These are phyloP conservation scores for Tilletia walkeri DNA, from an alignment of 1,284 basidiomycete genomes.

Conservation along the genomic window DNA sequence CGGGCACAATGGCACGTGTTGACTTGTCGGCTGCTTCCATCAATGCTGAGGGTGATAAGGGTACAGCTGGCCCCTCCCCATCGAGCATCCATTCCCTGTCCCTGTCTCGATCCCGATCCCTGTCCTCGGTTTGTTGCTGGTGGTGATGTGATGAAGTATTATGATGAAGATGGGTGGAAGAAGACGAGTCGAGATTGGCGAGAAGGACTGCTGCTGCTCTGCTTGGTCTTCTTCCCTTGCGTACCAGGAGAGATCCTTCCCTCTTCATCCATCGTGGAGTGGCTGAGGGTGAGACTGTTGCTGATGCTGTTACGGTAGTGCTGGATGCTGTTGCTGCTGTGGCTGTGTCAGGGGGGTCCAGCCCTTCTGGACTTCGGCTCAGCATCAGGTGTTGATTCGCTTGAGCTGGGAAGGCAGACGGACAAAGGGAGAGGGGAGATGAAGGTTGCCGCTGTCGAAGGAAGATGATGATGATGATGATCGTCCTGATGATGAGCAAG, in stretches of 20 bases:
- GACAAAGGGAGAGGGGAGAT: too few relatives aligned
- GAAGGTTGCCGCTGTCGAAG: too few relatives aligned
- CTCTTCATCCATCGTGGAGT: conserved; percentile 8
- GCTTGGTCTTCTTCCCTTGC: conserved; percentile 6
- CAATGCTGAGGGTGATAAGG: neutral
- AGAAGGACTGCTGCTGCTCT: conserved; percentile 8
- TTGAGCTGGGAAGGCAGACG: too few relatives aligned
- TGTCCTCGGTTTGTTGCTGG: too few relatives aligned
- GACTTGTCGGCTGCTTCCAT: neutral
- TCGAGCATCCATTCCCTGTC: too few relatives aligned
- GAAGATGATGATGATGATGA: too few relatives aligned
- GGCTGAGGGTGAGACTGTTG: neutral
- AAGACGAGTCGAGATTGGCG: conserved; percentile 6
- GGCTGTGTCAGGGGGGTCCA: conserved; percentile 1
- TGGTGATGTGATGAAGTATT: neutral
- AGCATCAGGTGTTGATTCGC: neutral
- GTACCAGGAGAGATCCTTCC: conserved; percentile 13
- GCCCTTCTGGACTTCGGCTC: conserved; percentile 7
- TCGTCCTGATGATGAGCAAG: too few relatives aligned
- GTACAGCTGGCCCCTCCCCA: neutral
- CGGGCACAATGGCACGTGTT: neutral
- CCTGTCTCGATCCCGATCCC: too few relatives aligned
- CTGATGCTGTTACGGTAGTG: neutral
- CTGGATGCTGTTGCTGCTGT: neutral
- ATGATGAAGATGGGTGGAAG: neutral